A percentile compares a stretch with the other conserved stretches of the same genome.
Conservation (phyloP, 108 stramenopile species). For the Nitzschia sp. region DNA sequence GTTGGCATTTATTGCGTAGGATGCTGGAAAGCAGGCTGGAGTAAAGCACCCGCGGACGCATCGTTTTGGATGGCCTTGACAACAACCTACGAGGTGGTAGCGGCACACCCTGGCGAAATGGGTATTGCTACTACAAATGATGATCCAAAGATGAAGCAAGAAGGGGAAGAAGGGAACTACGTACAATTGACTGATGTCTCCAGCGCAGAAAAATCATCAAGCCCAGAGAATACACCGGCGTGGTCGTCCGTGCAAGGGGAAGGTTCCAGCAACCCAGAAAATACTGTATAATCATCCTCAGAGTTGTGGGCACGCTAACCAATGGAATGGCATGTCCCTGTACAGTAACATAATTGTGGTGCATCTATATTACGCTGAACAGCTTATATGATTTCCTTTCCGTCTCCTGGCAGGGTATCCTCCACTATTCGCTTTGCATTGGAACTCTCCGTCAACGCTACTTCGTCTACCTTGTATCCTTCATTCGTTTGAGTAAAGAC, state of each 20-base stretch:
- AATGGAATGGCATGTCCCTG: no score
- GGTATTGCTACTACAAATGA: no score
- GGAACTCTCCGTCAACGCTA: conserved; percentile 32
- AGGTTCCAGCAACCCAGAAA: no score
- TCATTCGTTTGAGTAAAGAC: conserved; percentile 47
- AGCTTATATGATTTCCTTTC: conserved; percentile 19
- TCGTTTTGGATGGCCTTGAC: conserved; percentile 59
- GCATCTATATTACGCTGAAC: neutral
- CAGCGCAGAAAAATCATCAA: no score
- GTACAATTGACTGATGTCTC: conserved; percentile 13
- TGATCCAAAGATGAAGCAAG: neutral
- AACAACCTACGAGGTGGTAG: conserved; percentile 63
- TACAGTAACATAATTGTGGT: no score
- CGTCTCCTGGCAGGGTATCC: conserved; percentile 5
- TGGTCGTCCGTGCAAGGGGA: no score
- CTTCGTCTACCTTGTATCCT: conserved; percentile 46
- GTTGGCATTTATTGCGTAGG: conserved; percentile 66
- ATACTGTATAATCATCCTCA: no score
- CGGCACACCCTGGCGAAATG: conserved; percentile 3
- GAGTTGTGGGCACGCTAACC: no score
- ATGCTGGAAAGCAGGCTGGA: conserved; percentile 82
- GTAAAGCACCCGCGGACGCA: conserved; percentile 74
- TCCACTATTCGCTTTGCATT: conserved; percentile 33
- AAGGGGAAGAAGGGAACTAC: conserved; percentile 17
- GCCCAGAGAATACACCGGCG: neutral